These are phyloP conservation scores for Citrullus mucosospermus DNA, from an alignment of 306 rosid species.

Conservation along the genomic window DNA sequence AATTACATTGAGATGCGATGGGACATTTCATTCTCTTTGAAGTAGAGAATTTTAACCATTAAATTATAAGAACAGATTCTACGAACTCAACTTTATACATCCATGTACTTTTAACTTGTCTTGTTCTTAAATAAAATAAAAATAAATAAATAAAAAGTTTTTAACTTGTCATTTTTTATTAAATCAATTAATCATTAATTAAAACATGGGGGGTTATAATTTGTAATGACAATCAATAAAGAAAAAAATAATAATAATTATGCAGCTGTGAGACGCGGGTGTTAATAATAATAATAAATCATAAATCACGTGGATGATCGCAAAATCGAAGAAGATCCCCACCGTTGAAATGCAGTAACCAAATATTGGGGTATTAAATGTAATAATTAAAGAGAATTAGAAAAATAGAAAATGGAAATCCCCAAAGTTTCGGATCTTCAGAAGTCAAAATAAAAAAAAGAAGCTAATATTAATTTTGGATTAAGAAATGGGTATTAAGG, in stretches of 20 bases:
- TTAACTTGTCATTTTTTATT: too few relatives aligned
- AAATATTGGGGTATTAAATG: neutral
- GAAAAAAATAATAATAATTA: too few relatives aligned
- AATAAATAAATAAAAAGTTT: too few relatives aligned
- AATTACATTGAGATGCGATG: neutral
- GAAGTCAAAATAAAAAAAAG: neutral
- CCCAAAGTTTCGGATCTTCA: neutral
- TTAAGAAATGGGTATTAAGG: neutral
- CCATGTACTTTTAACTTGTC: too few relatives aligned
- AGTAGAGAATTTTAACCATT: neutral
- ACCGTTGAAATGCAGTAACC: neutral
- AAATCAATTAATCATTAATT: neutral
- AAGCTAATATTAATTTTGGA: neutral
- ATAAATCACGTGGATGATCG: neutral
- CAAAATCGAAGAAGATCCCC: neutral
- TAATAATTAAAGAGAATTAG: neutral
- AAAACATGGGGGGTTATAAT: too few relatives aligned
- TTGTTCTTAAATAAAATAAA: too few relatives aligned
- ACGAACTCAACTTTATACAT: too few relatives aligned
- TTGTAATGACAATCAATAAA: too few relatives aligned
- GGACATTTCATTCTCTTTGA: neutral
- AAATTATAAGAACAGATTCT: neutral
- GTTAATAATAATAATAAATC: too few relatives aligned
- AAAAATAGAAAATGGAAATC: neutral
- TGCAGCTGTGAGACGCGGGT: too few relatives aligned